A percentile compares a stretch with the other conserved stretches of the same genome.
phyloP scores from a whole-genome alignment of 1,139 yeast species.

The Debaryomyces robertsiae region DNA sequence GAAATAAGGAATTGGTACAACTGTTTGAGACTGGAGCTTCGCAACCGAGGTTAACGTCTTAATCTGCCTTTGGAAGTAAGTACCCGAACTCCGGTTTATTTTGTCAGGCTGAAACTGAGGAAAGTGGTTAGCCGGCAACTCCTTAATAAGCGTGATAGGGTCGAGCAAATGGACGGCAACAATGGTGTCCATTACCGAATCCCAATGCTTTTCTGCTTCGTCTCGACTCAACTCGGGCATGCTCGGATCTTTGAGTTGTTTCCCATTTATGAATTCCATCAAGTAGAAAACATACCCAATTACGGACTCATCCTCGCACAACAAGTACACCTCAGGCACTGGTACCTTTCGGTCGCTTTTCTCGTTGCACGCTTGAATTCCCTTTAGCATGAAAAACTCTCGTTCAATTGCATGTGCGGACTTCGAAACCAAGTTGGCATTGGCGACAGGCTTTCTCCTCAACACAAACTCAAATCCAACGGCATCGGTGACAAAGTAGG shows the following conservation, averaged over 20 bases:
- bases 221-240: conserved; percentile 41
- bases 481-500: conserved; percentile 52
- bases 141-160: conserved; percentile 43
- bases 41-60: conserved; percentile 52
- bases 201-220: conserved; percentile 43
- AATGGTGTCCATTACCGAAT: conserved; percentile 52
- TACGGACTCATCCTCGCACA: conserved; percentile 55
- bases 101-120: conserved; percentile 44
- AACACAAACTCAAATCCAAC: conserved; percentile 50
- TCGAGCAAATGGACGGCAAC: conserved; percentile 57
- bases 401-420: conserved; percentile 70
- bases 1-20: conserved; percentile 55
- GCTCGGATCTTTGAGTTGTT: conserved; percentile 58
- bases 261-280: conserved; percentile 64
- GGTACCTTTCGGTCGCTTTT: conserved; percentile 40
- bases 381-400: conserved; percentile 57
- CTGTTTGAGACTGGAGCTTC: conserved; percentile 51
- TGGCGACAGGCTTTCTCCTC: conserved; percentile 63
- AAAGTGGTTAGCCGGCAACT: conserved; percentile 50
- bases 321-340: conserved; percentile 47
- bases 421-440: conserved; percentile 52
- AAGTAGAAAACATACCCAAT: conserved; percentile 57
- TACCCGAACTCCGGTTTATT: conserved; percentile 25
- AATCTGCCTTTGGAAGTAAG: conserved; percentile 60
- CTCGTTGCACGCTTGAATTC: conserved; percentile 40